Evolutionary conservation across 495 filamentous ascomycete genomes (phyloP), one percentile per base, ranked within the genome.

Genomic region (Copromyces sp.): DNA sequence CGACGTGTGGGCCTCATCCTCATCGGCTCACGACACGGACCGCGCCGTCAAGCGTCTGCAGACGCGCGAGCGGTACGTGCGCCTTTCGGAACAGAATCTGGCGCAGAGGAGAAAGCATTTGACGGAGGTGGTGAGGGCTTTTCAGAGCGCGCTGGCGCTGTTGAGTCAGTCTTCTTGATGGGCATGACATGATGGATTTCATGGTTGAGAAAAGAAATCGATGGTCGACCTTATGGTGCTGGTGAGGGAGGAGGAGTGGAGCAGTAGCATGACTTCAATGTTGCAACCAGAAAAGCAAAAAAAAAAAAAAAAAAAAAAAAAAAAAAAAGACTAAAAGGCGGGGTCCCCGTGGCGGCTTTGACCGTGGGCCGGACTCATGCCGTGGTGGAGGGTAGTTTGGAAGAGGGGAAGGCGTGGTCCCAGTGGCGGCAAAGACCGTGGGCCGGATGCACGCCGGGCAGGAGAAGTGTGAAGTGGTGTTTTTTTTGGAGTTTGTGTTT

Each of bases 81-180:
- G 89, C 69, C 87, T 90, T 35, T 87, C 88, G 0, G 93, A 96
- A 77, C 81, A 87, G 45, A 86, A 80, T 7, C 78, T 95, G 65
- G 86, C 89, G 74, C 87, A 89, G 73, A 94, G 92, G 83, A 90
- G 90, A 77, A 83, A 88, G 68, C 93, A 95, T 76, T 90, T 94
- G 77, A 84, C 84, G 59, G 87, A 92, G 75, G 93, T 95, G 47
- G 91, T 95, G 11, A 87, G 89, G 75, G 93, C 93, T 39, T 95
- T 95, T 77, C 88, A 94, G 77, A 93, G 86, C 79, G 93, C 93
- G 68, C 81, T 95, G 35, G 88, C 89, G 8, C 85, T 95, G 35
- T 82, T 95, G 39, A 83, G 83, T 73, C 80, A 81, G 40, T 73
- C 77, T 17, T 80, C 40, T 20, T 40, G 38, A 71, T 39, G 24